A percentile compares a stretch with the other conserved stretches of the same genome.
Conservation (phyloP, 2,329 filamentous ascomycete genomes). For the Periconia sp. region DNA sequence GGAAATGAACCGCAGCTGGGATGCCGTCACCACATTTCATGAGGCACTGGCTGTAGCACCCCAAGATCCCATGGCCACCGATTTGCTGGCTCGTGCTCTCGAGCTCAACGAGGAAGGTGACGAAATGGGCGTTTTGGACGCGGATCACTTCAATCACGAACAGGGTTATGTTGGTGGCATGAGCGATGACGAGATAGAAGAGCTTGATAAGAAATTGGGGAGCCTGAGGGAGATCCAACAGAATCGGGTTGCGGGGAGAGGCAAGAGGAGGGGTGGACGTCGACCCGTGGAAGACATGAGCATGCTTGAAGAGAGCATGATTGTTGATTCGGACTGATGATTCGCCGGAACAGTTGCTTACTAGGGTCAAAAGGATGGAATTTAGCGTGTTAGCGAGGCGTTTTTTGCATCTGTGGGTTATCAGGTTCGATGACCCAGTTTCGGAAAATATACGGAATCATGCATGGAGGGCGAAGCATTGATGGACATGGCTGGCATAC, state of each 20-base stretch:
- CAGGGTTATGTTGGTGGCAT: constrained; percentile 6
- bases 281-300: constrained; percentile 44
- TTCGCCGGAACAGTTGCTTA: too few relatives aligned
- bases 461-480: too few relatives aligned
- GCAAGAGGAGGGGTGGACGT: constrained; percentile 54
- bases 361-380: too few relatives aligned
- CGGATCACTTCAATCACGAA: neutral
- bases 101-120: constrained; percentile 44
- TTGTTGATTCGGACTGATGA: constrained; percentile 58
- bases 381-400: too few relatives aligned
- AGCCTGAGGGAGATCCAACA: constrained; percentile 52
- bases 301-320: constrained; percentile 51
- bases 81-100: constrained; percentile 70
- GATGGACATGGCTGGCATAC: too few relatives aligned
- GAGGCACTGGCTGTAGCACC: constrained; percentile 78
- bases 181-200: constrained; percentile 43
- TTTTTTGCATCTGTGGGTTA: too few relatives aligned
- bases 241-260: constrained; percentile 57
- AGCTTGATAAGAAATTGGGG: constrained; percentile 58
- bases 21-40: constrained; percentile 80
- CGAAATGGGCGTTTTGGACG: constrained; percentile 2
- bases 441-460: too few relatives aligned
- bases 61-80: constrained; percentile 79
- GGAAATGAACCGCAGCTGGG: constrained; percentile 71
- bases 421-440: too few relatives aligned